These are phyloP conservation scores for Lenzites betulinus DNA, from an alignment of 768 basidiomycete genomes.

Conservation along the genomic window DNA sequence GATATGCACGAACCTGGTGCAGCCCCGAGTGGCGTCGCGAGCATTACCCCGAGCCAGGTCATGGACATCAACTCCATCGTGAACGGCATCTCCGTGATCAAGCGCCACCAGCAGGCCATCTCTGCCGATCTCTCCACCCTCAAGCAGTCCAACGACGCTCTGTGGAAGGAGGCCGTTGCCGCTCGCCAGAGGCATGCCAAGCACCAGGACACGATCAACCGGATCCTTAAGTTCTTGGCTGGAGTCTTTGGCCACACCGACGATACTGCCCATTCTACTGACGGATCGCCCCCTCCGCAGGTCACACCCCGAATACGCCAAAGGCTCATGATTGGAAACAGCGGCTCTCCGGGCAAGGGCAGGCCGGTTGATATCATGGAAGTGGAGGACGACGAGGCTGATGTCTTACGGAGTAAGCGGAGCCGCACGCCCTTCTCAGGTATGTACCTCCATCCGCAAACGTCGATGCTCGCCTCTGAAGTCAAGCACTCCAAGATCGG, in stretches of 20 bases:
- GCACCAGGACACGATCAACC: constrained; percentile 94
- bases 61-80: constrained; percentile 81
- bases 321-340: constrained; percentile 70
- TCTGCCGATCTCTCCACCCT: constrained; percentile 86
- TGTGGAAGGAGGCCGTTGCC: constrained; percentile 91
- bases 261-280: constrained; percentile 39
- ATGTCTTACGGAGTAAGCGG: constrained; percentile 13
- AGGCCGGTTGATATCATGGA: constrained; percentile 39
- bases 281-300: constrained; percentile 37
- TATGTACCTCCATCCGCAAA: not conserved
- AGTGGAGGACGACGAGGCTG: constrained; percentile 44
- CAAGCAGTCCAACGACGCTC: constrained; percentile 79
- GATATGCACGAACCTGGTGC: constrained; percentile 24
- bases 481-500: constrained; percentile 31
- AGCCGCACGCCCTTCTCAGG: constrained; percentile 17
- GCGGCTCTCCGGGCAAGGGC: constrained; percentile 36
- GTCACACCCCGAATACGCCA: constrained; percentile 53
- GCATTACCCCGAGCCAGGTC: constrained; percentile 48
- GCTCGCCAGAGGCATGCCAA: constrained; percentile 83
- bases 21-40: constrained; percentile 11
- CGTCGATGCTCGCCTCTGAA: no score
- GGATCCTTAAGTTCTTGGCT: constrained; percentile 93
- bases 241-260: constrained; percentile 74
- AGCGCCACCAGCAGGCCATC: constrained; percentile 91
- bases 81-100: constrained; percentile 81